Evolutionary conservation across 345 rosid species (phyloP).

Genomic region (Pistacia atlantica): DNA sequence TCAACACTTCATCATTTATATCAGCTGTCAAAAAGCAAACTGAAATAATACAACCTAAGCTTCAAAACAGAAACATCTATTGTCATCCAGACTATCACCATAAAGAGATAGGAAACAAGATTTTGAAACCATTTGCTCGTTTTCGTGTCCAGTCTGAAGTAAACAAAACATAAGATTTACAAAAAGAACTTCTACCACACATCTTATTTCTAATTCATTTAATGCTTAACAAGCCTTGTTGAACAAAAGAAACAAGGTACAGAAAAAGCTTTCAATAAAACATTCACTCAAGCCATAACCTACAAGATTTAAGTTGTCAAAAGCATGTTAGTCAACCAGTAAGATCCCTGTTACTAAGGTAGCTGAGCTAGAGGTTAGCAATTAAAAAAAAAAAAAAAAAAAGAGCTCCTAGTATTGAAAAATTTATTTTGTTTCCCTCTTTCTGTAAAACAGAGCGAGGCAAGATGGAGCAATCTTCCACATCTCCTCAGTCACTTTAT

Average conservation of each 20-base stretch:
- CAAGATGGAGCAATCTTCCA: background rate
- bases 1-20: background rate
- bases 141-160: background rate
- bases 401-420: background rate
- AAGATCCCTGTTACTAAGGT: background rate
- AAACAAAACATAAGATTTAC: background rate
- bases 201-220: background rate
- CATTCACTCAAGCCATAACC: background rate
- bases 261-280: background rate
- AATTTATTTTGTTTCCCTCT: background rate
- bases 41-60: background rate
- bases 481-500: background rate
- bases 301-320: background rate
- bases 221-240: background rate
- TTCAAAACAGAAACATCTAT: background rate
- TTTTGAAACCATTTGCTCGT: background rate
- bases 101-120: background rate
- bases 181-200: background rate
- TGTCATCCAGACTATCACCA: background rate
- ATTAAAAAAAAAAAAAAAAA: no score
- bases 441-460: background rate
- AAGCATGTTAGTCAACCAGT: background rate
- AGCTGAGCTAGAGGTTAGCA: background rate
- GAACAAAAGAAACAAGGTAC: background rate
- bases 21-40: background rate